Conservation (phyloP, 495 filamentous ascomycete species). For the Cladorrhinum samala region DNA sequence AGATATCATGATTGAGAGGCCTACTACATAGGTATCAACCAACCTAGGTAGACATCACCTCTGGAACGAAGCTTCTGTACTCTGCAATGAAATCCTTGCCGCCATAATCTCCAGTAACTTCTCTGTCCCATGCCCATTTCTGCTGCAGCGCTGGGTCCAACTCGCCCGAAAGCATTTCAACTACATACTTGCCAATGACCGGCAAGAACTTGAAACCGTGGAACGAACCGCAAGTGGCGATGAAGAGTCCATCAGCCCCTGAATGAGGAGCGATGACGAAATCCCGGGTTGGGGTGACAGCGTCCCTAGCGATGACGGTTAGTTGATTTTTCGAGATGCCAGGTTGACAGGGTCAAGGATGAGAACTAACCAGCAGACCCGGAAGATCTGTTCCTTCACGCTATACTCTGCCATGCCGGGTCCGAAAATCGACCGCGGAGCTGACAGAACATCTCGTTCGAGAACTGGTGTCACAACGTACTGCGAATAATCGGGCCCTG, state of each 20-base stretch:
- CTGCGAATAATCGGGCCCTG: conserved; percentile 35
- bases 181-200: conserved; percentile 50
- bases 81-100: neutral
- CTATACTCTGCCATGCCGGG: conserved; percentile 5
- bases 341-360: neutral
- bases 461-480: conserved; percentile 42
- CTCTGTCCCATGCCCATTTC: conserved; percentile 48
- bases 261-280: conserved; percentile 51
- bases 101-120: neutral
- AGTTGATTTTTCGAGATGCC: neutral
- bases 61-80: neutral
- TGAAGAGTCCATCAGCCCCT: conserved; percentile 32
- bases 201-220: conserved; percentile 53
- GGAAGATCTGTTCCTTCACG: conserved; percentile 15
- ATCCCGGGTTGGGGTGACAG: conserved; percentile 37
- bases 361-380: conserved; percentile 32
- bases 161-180: conserved; percentile 47
- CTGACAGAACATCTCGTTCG: conserved; percentile 22
- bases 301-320: conserved; percentile 17
- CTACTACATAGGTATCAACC: too few species aligned
- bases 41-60: too few species aligned
- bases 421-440: conserved; percentile 21
- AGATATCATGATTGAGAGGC: too few species aligned
- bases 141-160: conserved; percentile 32
- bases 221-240: conserved; percentile 38